These are phyloP conservation scores for Chytriomyces sp. DNA, from an alignment of 192 early-diverging fungal species.

Conservation along the genomic window DNA sequence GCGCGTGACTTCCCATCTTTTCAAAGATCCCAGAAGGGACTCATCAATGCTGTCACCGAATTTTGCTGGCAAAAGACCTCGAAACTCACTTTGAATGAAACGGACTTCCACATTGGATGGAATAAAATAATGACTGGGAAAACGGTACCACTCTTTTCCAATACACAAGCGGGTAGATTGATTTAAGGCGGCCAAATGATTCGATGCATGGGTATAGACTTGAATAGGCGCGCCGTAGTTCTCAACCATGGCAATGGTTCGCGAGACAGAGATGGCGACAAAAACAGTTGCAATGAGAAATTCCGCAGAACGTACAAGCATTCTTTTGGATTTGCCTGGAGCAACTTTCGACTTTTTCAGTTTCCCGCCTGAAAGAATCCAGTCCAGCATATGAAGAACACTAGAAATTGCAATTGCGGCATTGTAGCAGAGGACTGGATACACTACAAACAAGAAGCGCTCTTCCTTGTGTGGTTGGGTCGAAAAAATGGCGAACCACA, in stretches of 20 bases:
- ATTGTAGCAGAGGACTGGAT: conserved; percentile 84
- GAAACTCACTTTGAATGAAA: conserved; percentile 74
- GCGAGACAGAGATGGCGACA: conserved; percentile 66
- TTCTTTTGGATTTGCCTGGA: background rate
- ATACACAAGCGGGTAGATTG: conserved; percentile 68
- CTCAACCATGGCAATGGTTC: conserved; percentile 67
- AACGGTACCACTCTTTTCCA: conserved; percentile 95
- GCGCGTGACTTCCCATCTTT: conserved; percentile 33
- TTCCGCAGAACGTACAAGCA: background rate
- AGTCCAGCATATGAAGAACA: background rate
- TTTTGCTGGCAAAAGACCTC: conserved; percentile 82
- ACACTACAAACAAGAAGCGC: conserved; percentile 89
- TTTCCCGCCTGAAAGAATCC: background rate
- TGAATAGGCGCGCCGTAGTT: conserved; percentile 81
- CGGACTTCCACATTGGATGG: conserved; percentile 68
- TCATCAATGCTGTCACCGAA: conserved; percentile 59
- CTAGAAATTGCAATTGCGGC: conserved; percentile 61
- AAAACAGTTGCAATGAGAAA: conserved; percentile 39
- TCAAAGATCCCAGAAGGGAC: background rate
- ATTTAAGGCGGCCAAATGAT: too few species aligned
- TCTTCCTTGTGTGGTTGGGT: conserved; percentile 98
- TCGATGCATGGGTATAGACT: conserved; percentile 53
- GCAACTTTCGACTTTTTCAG: background rate
- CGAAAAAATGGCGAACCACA: conserved; percentile 80
- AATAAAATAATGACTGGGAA: conserved; percentile 89